Percentiles rank a stretch among this genome's conserved stretches.
Evolutionary conservation across 202 grass and related monocot species (phyloP).

Genomic region (Cymbopogon flexuosus): DNA sequence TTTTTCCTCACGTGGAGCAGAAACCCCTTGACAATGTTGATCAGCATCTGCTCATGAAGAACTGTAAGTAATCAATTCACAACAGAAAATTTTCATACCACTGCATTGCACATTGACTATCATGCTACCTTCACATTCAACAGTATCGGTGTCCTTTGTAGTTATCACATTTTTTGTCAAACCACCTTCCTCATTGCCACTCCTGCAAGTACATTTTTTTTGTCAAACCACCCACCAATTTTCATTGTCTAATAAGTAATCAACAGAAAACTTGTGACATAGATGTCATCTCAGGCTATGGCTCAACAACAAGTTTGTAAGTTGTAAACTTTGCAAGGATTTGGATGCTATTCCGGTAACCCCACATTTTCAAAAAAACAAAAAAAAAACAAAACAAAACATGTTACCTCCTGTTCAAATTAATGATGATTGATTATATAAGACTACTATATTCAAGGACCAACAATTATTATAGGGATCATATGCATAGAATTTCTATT

Average conservation of each 20-base stretch:
- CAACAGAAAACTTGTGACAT: neutral
- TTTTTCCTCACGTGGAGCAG: conserved; percentile 80
- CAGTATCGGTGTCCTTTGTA: conserved; percentile 57
- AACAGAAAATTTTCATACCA: neutral
- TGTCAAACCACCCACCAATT: conserved; percentile 12
- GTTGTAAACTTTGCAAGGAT: neutral
- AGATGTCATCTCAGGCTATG: neutral
- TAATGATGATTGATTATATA: neutral
- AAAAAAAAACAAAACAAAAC: no score
- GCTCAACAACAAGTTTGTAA: neutral
- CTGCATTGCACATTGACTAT: neutral
- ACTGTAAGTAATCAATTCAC: conserved; percentile 10
- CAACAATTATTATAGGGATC: neutral
- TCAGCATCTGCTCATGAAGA: conserved; percentile 58
- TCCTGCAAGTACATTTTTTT: conserved; percentile 47
- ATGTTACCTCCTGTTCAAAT: neutral
- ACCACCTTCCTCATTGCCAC: conserved; percentile 45
- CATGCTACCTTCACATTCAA: conserved; percentile 75
- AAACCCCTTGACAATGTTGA: conserved; percentile 74
- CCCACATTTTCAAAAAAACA: no score
- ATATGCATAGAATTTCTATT: neutral
- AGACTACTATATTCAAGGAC: neutral
- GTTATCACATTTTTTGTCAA: conserved; percentile 41
- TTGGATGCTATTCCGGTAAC: neutral
- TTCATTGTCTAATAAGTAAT: neutral